Evolutionary conservation across 2,329 filamentous ascomycete genomes (phyloP).

Genomic region (Ophiostoma perfectum): DNA sequence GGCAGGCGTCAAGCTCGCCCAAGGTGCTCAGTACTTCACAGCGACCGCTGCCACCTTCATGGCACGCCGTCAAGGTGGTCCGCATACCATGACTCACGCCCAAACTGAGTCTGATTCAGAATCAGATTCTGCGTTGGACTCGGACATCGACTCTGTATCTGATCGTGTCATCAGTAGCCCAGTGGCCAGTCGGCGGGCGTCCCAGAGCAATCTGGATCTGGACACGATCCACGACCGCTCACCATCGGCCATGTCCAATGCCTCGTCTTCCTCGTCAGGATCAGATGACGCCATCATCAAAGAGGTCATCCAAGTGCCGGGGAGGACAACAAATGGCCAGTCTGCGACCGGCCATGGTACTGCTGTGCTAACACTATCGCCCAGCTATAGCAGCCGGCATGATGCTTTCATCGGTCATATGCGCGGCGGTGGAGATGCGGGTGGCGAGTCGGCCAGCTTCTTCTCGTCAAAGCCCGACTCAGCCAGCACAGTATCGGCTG

Average conservation of each 20-base stretch:
- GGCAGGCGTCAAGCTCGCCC: slow-evolving; percentile 14
- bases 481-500: slow-evolving; percentile 43
- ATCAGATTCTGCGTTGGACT: background rate
- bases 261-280: background rate
- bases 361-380: background rate
- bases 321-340: background rate
- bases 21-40: background rate
- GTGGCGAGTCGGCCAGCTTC: background rate
- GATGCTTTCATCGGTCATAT: background rate
- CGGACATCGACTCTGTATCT: background rate
- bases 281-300: background rate
- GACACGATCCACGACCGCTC: slow-evolving; percentile 8
- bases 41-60: background rate
- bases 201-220: background rate
- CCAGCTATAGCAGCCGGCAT: background rate
- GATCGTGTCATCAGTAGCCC: background rate
- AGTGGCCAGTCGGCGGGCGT: background rate
- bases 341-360: background rate
- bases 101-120: background rate
- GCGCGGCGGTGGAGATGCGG: background rate
- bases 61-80: background rate
- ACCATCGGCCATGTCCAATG: slow-evolving; percentile 4
- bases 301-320: background rate
- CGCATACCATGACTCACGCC: background rate
- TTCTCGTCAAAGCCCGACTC: slow-evolving; percentile 27